These are phyloP conservation scores for Ascochyta fabae DNA, from an alignment of 2,329 filamentous ascomycete genomes.

Conservation along the genomic window DNA sequence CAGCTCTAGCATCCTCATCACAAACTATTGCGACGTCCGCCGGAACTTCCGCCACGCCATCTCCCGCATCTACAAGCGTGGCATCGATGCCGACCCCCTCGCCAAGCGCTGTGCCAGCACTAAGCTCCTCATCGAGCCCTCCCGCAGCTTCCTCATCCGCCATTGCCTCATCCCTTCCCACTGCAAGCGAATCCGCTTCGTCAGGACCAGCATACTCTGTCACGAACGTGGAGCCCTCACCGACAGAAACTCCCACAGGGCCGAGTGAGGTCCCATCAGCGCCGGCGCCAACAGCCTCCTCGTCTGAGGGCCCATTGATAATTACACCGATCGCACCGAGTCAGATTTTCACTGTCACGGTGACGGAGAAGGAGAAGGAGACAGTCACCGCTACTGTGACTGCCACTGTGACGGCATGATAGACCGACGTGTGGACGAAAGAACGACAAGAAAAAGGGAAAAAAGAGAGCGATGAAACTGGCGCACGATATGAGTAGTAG, in stretches of 20 bases:
- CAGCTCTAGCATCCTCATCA: constrained; percentile 1
- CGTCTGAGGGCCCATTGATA: constrained; percentile 38
- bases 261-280: constrained; percentile 6
- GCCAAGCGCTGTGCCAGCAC: background rate
- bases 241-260: constrained; percentile 11
- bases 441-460: background rate
- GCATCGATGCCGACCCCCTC: background rate
- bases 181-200: background rate
- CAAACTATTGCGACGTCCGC: background rate
- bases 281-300: constrained; percentile 12
- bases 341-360: constrained; percentile 45
- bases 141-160: background rate
- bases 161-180: background rate
- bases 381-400: constrained; percentile 39
- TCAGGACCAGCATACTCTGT: constrained; percentile 5
- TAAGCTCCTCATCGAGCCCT: background rate
- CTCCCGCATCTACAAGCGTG: background rate
- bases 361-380: constrained; percentile 41
- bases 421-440: background rate
- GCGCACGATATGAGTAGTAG: constrained; percentile 2
- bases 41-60: background rate
- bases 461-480: background rate
- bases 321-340: constrained; percentile 42
- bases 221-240: constrained; percentile 10
- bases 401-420: constrained; percentile 13